Evolutionary conservation across 176 grass and related monocot genomes (phyloP), one percentile per base, ranked within the genome.

Genomic region (Thalia dealbata): DNA sequence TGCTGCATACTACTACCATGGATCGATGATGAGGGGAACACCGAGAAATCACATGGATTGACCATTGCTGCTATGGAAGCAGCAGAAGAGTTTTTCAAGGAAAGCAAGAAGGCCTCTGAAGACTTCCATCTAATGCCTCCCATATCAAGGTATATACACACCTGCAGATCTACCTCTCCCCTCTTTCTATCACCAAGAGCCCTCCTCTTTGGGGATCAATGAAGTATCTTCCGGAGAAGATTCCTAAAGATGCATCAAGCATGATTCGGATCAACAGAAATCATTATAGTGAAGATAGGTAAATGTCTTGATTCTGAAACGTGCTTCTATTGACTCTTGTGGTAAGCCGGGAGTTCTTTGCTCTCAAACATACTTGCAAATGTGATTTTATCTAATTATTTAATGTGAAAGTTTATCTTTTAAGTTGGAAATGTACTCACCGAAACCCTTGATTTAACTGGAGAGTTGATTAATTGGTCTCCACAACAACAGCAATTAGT

Each of bases 11-110:
- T 99, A 99, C 81, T 99, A 93, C 80, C 95, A 99, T 61, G 95
- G 95, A 83, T 74, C 88, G 82, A 99, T 99, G 90, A 99, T 27
- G 95, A 99, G 76, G 90, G 95, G 80, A 99, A 99, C 71, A 93
- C 87, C 0, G 95, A 99, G 77, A 99, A 99, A 91, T 99, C 90
- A 58, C 95, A 91, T 13, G 84, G 87, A 79, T 88, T 92, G 85
- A 87, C 95, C 75, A 70, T 84, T 61, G 90, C 90, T 58, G 85
- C 95, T 66, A 84, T 93, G 7, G 85, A 99, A 73, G 88, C 87
- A 73, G 90, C 95, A 26, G 90, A 93, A 30, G 95, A 91, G 68
- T 91, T 91, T 83, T 79, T 99, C 14, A 93, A 76, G 81, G 90
- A 99, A 84, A 99, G 95, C 79, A 93, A 83, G 84, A 88, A 81